Percentiles rank a stretch among this genome's conserved stretches.
phyloP scores from a whole-genome alignment of 108 stramenopile genomes.

The Skeletonema grethae region DNA sequence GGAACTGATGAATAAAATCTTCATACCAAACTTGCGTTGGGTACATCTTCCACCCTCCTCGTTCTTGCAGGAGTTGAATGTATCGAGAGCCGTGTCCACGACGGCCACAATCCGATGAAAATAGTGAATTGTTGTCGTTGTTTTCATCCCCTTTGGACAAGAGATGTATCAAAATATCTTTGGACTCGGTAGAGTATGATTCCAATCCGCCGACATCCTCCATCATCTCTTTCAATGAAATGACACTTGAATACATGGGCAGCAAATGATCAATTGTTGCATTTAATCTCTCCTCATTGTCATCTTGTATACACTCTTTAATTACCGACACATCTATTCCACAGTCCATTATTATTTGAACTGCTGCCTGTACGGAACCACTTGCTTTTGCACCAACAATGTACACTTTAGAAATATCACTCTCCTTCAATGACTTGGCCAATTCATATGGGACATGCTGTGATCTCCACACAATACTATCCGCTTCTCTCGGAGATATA shows the following conservation, averaged over 20 bases:
- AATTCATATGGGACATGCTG: slow-evolving; percentile 29
- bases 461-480: slow-evolving; percentile 16
- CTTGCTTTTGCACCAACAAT: slow-evolving; percentile 33
- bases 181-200: slow-evolving; percentile 1
- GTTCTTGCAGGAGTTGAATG: slow-evolving; percentile 17
- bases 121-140: background rate
- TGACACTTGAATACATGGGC: slow-evolving; percentile 27
- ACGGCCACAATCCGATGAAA: slow-evolving; percentile 43
- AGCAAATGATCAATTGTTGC: slow-evolving; percentile 43
- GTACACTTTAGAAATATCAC: slow-evolving; percentile 10
- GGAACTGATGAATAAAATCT: slow-evolving; percentile 37
- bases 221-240: slow-evolving; percentile 37
- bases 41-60: slow-evolving; percentile 23
- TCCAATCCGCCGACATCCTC: slow-evolving; percentile 17
- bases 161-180: background rate
- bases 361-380: slow-evolving; percentile 37
- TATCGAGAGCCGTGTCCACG: slow-evolving; percentile 45
- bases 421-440: background rate
- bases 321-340: slow-evolving; percentile 31
- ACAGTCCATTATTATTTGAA: slow-evolving; percentile 38
- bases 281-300: slow-evolving; percentile 27
- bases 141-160: background rate
- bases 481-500: background rate
- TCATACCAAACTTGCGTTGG: slow-evolving; percentile 60
- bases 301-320: slow-evolving; percentile 43